These are phyloP conservation scores for Lepiota venenata DNA, from an alignment of 768 basidiomycete species.

Conservation along the genomic window DNA sequence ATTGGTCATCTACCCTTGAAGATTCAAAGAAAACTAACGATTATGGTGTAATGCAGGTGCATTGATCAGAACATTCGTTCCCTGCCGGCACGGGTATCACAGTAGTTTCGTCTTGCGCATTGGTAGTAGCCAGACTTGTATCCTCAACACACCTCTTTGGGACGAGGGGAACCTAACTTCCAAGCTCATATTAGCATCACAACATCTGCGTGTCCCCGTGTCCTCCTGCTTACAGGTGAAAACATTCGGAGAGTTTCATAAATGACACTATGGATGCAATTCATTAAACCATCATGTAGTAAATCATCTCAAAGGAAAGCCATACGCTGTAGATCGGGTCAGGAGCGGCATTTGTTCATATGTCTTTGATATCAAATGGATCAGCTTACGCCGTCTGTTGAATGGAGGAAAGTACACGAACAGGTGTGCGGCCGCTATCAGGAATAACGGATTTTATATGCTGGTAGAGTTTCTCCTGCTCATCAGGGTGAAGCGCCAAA, in stretches of 20 bases:
- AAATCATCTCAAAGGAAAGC: neutral
- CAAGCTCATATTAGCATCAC: neutral
- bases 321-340: constrained; percentile 14
- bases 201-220: no score
- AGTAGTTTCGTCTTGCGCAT: constrained; percentile 33
- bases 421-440: constrained; percentile 15
- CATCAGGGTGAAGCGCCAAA: constrained; percentile 38
- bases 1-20: neutral
- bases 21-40: constrained; percentile 28
- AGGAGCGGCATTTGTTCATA: constrained; percentile 16
- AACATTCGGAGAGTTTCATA: constrained; percentile 48
- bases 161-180: constrained; percentile 33
- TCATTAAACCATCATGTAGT: neutral
- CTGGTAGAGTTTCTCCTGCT: constrained; percentile 39
- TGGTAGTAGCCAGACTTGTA: constrained; percentile 31
- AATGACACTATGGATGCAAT: constrained; percentile 32
- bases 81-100: constrained; percentile 40
- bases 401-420: constrained; percentile 7
- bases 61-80: constrained; percentile 31
- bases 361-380: constrained; percentile 1
- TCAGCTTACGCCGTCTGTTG: neutral
- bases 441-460: constrained; percentile 31
- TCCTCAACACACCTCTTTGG: constrained; percentile 48
- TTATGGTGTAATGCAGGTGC: constrained; percentile 46
- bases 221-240: constrained; percentile 31